phyloP scores from a whole-genome alignment of 768 basidiomycete species.

The Leccinellum albellum region DNA sequence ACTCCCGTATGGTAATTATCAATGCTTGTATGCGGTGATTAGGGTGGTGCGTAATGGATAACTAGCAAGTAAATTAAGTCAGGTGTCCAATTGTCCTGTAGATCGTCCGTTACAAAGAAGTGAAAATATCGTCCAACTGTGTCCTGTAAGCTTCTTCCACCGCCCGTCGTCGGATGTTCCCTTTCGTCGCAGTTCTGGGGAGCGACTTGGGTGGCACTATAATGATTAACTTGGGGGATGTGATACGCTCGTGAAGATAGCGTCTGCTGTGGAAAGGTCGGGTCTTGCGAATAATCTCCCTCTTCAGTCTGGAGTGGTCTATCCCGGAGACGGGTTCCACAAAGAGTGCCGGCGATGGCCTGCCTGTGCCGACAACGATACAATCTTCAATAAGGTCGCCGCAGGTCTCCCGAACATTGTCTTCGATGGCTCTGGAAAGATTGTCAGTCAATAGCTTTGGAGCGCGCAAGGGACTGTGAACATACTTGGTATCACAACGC shows the following conservation, averaged over 20 bases:
- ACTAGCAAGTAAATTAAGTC: constrained; percentile 19
- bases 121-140: constrained; percentile 58
- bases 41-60: constrained; percentile 2
- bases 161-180: constrained; percentile 73
- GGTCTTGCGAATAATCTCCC: constrained; percentile 69
- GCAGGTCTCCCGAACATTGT: constrained; percentile 67
- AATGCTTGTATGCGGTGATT: constrained; percentile 6
- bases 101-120: constrained; percentile 14
- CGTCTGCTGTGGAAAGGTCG: constrained; percentile 69
- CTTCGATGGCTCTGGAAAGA: constrained; percentile 60
- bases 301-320: constrained; percentile 57
- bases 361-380: constrained; percentile 72
- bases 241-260: constrained; percentile 78
- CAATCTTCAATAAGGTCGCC: constrained; percentile 64
- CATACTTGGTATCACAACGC: constrained; percentile 71
- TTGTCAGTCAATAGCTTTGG: constrained; percentile 6
- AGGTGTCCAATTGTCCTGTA: background rate
- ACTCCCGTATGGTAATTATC: constrained; percentile 16
- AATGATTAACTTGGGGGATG: constrained; percentile 58
- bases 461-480: constrained; percentile 1
- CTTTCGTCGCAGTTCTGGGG: constrained; percentile 77
- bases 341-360: constrained; percentile 74
- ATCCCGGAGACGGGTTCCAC: constrained; percentile 57
- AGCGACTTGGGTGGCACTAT: constrained; percentile 63
- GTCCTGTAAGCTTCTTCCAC: constrained; percentile 63